Base-by-base conservation (phyloP, 306 rosid genomes). In the Oemleria cerasiformis region DNA sequence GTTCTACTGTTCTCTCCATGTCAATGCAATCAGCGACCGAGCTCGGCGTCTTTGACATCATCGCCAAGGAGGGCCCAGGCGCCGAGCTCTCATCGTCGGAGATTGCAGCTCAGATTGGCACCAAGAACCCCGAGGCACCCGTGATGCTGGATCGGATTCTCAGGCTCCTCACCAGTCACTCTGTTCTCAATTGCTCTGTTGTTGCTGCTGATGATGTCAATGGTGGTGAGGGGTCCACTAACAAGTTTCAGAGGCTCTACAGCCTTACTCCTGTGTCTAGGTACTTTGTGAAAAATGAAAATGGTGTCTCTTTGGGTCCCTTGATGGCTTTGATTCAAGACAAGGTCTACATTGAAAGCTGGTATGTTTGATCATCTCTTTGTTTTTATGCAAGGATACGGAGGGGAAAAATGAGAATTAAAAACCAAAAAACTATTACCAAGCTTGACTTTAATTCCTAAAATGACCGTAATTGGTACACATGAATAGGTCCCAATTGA, bases 71-170 rank as follows among this genome's bases (percentile, higher is more conserved):
- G 1, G 90, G 90, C 2, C 64, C 64, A 0, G 75, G 41, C 5
- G 72, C 75, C 15, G 39, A 41, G 56, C 84, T 89, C 63, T 84
- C 87, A 1, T 39, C 84, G 0, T 4, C 48, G 0, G 83, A 81
- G 42, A 83, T 89, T 20, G 87, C 78, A 5, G 30, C 74, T 0
- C 30, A 25, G 30, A 25, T 25, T 25, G 30, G 30, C 54, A 49
- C 83, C 56, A 45, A 11, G 15, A 89, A 89, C 69, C 70, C 86
- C 0, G 77, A 79, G 2, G 86, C 85, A 5, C 67, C 85, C 3
- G 4, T 68, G 9, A 81, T 89, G 92, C 8, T 89, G 1, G 90
- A 89, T 13, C 84, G 92, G 8, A 66, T 89, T 3, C 83, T 87
- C 1, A 51, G 82, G 73, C 87, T 89, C 0, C 63, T 89, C 38